Percentiles rank a stretch among this genome's conserved stretches.
Conservation (phyloP, 352 stramenopile genomes). For the Pythium periplocum region DNA sequence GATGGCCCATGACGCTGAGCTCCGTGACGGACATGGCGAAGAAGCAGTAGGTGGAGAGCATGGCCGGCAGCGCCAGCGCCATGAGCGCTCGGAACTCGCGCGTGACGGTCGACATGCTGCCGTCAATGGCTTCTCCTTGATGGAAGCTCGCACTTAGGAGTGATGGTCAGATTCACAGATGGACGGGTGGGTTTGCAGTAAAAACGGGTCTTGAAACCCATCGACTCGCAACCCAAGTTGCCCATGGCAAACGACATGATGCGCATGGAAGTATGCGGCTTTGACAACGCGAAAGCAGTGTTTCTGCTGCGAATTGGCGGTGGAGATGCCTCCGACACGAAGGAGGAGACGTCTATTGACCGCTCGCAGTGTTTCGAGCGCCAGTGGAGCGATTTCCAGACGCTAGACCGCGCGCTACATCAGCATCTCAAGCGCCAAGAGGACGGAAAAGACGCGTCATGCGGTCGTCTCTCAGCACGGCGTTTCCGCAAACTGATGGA, state of each 20-base stretch:
- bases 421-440: not conserved
- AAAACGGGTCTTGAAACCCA: too few relatives aligned
- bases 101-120: slow-evolving; percentile 13
- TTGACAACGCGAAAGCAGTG: too few relatives aligned
- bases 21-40: slow-evolving; percentile 78
- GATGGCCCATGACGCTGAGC: slow-evolving; percentile 74
- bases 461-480: slow-evolving; percentile 37
- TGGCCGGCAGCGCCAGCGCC: slow-evolving; percentile 50
- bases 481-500: slow-evolving; percentile 53
- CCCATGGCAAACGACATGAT: too few relatives aligned
- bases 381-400: slow-evolving; percentile 17
- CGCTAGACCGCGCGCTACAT: slow-evolving; percentile 15
- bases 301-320: too few relatives aligned
- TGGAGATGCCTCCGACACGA: too few relatives aligned
- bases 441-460: not conserved
- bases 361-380: not conserved
- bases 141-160: not conserved
- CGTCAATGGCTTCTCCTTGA: too few relatives aligned
- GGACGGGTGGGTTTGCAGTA: too few relatives aligned
- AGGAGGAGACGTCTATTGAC: too few relatives aligned
- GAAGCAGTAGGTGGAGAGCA: slow-evolving; percentile 70
- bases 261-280: too few relatives aligned
- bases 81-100: slow-evolving; percentile 38
- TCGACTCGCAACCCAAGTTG: too few relatives aligned
- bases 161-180: not conserved